Base-by-base conservation (phyloP, 2,329 filamentous ascomycete genomes). In the Fusarium secorum region DNA sequence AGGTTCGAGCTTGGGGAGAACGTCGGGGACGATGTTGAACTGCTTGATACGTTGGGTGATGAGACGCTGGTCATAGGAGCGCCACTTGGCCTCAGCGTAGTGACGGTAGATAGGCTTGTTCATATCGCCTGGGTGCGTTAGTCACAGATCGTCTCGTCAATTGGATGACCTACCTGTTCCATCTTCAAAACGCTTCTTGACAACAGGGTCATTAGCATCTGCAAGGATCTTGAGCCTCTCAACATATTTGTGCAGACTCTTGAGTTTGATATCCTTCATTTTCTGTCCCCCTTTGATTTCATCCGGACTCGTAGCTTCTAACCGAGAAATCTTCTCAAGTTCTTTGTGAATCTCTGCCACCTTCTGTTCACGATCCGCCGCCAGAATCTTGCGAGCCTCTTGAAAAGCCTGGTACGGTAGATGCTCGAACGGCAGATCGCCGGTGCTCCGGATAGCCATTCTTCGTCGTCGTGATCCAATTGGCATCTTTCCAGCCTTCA, bases 331-430 rank as follows among this genome's bases (percentile, higher is more conserved):
- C 79, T 91, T 89, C 65, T 85, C 85, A 54, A 90, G 83, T 81
- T 93, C 89, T 32, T 81, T 85, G 54, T 88, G 83, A 63, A 99
- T 95, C 76, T 90, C 85, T 66, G 86, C 83, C 54, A 98, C 76
- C 84, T 97, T 98, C 82, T 95, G 88, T 72, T 90, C 85, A 42
- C 95, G 89, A 79, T 99, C 96, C 59, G 88, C 89, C 57, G 90
- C 86, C 60, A 99, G 85, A 52, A 98, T 83, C 79, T 94, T 93
- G 70, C 95, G 89, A 42, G 96, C 96, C 83, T 98, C 95, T 83
- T 99, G 96, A 84, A 98, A 99, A 82, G 93, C 96, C 86, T 98
- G 95, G 83, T 97, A 99, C 22, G 96, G 96, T 73, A 99, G 85
- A 79, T 95, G 92, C 84, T 97, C 94, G 79, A 99, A 98, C 30